Evolutionary conservation across 208 protist genomes (phyloP), one percentile per base, ranked within the genome.

Genomic region (Strigomonas culicis): DNA sequence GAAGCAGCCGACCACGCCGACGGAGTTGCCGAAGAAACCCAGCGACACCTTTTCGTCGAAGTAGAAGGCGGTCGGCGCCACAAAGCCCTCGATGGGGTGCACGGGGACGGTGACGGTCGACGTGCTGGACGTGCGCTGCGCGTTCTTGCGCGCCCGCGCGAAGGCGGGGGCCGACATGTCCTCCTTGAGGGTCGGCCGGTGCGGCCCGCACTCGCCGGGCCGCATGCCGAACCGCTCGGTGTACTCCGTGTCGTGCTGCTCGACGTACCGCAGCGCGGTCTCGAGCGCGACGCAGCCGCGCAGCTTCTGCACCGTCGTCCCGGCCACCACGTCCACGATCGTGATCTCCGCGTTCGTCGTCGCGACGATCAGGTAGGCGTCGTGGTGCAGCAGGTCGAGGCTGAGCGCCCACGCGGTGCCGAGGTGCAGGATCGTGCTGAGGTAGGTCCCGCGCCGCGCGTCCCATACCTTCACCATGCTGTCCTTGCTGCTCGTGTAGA

Each of bases 401-500:
- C 72, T 57, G 32, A 95, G 76, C 50, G 92, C 85, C 89, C 84
- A 92, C 22, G 85, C 47, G 24, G 64, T 66, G 43, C 84, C 89
- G 8, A 87, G 57, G 70, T 92, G 89, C 30, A 89, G 75, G 15
- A 92, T 64, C 43, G 85, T 95, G 39, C 63, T 59, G 24, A 78
- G 61, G 55, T 90, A 92, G 50, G 71, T 68, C 0, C 86, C 86
- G n/a, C 71, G 74, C 1, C 32, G 57, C 19, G 63, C 67, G 41
- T 89, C 77, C 89, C 89, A 95, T 44, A 84, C 55, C 59, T 95
- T 95, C 41, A 95, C 72, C 31, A 92, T 59, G 31, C 85, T 82
- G 63, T 92, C 89, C 59, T 90, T 90, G 70, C 82, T 89, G 55
- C 70, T 74, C 15, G 88, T 92, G 49, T 90, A 73, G 25, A 88